phyloP scores from a whole-genome alignment of 495 filamentous ascomycete genomes.

The Schizothecium vesticola region DNA sequence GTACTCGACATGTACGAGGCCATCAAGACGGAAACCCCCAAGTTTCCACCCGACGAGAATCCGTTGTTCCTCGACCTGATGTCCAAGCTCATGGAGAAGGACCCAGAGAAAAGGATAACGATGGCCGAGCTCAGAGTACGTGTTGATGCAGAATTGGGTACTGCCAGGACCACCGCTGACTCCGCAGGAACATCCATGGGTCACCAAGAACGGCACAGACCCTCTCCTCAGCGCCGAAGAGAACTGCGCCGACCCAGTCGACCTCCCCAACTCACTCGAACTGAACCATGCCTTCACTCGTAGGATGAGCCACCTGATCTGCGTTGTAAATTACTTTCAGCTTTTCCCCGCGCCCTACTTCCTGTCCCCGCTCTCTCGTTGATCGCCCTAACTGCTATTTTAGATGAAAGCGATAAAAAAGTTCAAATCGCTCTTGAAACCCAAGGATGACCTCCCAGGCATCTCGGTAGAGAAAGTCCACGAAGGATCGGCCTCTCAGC shows the following conservation, averaged over 20 bases:
- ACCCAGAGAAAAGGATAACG: constrained; percentile 70
- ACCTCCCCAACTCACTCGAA: constrained; percentile 80
- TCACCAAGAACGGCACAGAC: constrained; percentile 77
- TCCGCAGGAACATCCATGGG: constrained; percentile 83
- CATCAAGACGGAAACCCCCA: constrained; percentile 60
- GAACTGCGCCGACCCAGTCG: constrained; percentile 76
- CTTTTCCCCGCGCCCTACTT: background rate
- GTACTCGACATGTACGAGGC: constrained; percentile 86
- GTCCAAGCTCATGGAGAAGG: constrained; percentile 63
- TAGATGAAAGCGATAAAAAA: constrained; percentile 89
- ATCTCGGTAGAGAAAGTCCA: background rate
- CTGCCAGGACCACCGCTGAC: background rate
- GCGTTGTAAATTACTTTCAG: constrained; percentile 55
- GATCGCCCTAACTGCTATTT: constrained; percentile 8
- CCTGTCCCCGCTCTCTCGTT: background rate
- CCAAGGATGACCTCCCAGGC: constrained; percentile 10
- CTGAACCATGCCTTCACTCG: constrained; percentile 84
- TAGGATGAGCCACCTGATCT: constrained; percentile 76
- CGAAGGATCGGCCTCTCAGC: background rate
- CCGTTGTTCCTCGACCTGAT: constrained; percentile 64
- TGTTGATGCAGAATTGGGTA: background rate
- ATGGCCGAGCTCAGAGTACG: constrained; percentile 76
- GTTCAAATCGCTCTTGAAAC: constrained; percentile 58
- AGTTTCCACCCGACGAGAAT: constrained; percentile 51
- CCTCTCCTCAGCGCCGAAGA: constrained; percentile 75